Evolutionary conservation across 495 filamentous ascomycete species (phyloP), one percentile per base, ranked within the genome.

Genomic region (Aspergillus heteromorphus): DNA sequence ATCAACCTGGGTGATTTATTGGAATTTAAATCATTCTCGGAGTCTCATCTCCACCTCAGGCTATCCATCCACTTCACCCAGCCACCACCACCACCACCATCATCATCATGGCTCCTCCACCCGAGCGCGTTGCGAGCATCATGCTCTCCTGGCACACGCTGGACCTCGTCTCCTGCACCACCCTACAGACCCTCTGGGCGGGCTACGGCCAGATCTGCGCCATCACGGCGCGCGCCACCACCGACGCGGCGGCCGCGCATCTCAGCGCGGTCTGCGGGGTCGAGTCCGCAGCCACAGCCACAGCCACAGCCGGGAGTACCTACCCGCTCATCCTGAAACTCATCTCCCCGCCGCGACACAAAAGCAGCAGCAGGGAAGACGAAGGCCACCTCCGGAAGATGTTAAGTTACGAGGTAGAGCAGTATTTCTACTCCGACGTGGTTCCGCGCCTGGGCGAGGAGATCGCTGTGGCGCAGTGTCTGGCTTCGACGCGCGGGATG

Each of bases 321-420:
- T 73, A 65, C 21, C 56, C 61, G 34, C 65, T 73, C 29, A 68
- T 73, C 34, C 50, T 73, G 8, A 73, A 73, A 53, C 67, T 72
- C 51, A 73, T 73, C 36, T 69, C 69, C n/a, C 67, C 71, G 0
- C 67, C 67, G 7, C 54, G 30, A 13, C 9, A 13, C 10, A 58
- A 51, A 36, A 54, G 51, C 43, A 23, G 18, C 13, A 17, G 40
- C 36, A 27, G 47, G n/a, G 40, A 50, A 8, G 67, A 73, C 23
- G 71, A 73, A 43, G 71, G 71, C 41, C 71, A 73, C 11, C 34
- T 73, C 19, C 65, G 71, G 1, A 73, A 73, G 34, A 70, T 73
- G 59, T 49, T 71, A 10, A 72, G 69, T 45, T 73, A 73, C 21
- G 66, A 72, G 23, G 66, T 73, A 0, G 71, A 73, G 56, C 65